Evolutionary conservation across 371 early-diverging fungal species (phyloP), one percentile per base, ranked within the genome.

Genomic region (Lichtheimia ornata): DNA sequence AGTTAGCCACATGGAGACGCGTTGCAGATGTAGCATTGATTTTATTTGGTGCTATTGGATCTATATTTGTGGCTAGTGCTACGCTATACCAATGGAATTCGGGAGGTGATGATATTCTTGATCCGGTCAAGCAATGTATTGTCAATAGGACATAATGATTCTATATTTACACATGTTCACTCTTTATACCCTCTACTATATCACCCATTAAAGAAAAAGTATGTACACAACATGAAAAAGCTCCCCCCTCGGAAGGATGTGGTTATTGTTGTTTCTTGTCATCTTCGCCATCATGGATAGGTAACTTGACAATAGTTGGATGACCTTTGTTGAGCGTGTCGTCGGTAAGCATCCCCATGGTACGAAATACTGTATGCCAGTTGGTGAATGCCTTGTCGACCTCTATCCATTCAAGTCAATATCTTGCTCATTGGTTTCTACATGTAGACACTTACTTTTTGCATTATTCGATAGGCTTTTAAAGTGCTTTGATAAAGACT

Each of bases 21-120:
- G 40, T 59, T 1, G 77, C 73, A 22, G 89, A 93, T 63, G 60
- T 80, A 30, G 63, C 73, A 13, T 57, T 94, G 35, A 83, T 88
- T 53, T 53, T 70, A 15, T 91, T 94, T 84, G 94, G 94, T 42
- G 42, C 81, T n/a, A 35, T 90, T 22, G 87, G 90, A n/a, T 47
- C 76, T 72, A 35, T 70, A n/a, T 73, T 62, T 58, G 72, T 76
- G 5, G 63, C 61, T 14, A 58, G 63, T 15, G 58, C 66, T 40
- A 76, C 77, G 12, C 28, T 76, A 15, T 54, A 53, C 30, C 75
- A 80, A 53, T 80, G 81, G 81, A 77, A 76, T 47, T 73, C 77
- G 5, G 67, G 72, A 20, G 3, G 9, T 28, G 35, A 9, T 35
- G 80, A 73, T 42, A 55, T 68, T 28, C 52, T 70, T 3, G 81